Percentiles rank a stretch among this genome's conserved stretches.
These are phyloP conservation scores for Zoysia pacifica DNA, from an alignment of 176 grass and related monocot genomes.

Conservation along the genomic window DNA sequence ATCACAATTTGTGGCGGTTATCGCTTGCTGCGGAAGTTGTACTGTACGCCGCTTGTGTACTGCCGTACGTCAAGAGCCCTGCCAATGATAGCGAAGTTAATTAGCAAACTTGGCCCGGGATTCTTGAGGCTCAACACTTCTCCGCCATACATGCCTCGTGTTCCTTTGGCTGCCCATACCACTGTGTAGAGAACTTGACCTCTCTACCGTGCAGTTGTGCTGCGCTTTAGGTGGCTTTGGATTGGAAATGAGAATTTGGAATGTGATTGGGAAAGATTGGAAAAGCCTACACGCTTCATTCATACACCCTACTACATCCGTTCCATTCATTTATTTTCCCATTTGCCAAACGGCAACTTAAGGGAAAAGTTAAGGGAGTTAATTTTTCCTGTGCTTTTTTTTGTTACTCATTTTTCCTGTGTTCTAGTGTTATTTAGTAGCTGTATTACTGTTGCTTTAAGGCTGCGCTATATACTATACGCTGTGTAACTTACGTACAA, in stretches of 20 bases:
- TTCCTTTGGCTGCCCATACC: neutral
- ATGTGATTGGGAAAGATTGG: too few relatives aligned
- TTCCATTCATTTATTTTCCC: neutral
- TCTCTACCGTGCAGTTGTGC: neutral
- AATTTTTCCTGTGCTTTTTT: too few relatives aligned
- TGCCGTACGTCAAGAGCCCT: neutral
- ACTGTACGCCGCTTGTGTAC: neutral
- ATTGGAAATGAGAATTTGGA: too few relatives aligned
- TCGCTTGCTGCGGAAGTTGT: neutral
- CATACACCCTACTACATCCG: neutral
- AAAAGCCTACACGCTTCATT: neutral
- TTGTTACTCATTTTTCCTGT: neutral
- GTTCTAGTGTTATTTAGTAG: neutral
- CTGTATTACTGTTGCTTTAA: neutral
- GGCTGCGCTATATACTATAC: neutral
- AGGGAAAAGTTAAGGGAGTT: too few relatives aligned
- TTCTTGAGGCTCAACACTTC: neutral
- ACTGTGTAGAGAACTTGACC: neutral
- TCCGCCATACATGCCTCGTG: neutral
- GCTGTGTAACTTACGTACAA: neutral
- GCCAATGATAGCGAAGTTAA: neutral
- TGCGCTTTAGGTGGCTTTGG: too few relatives aligned
- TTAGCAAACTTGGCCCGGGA: too few relatives aligned
- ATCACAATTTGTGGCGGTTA: neutral
- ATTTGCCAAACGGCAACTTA: too few relatives aligned